Base-by-base conservation (phyloP, 1,284 basidiomycete species). In the Naganishia sp. region DNA sequence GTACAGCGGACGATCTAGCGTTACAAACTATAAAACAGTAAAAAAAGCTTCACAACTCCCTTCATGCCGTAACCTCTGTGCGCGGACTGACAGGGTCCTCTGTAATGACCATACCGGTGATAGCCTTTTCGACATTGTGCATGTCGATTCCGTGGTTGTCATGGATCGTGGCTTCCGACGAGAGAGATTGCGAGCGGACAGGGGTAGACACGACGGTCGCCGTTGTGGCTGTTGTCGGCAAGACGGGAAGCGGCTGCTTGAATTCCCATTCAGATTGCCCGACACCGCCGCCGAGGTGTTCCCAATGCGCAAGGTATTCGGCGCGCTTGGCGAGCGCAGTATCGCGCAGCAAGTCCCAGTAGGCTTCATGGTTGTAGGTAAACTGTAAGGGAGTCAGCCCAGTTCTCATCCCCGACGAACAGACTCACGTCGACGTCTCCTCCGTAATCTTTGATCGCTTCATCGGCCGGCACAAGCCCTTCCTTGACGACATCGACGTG, bases 351-450 rank as follows among this genome's bases (percentile, higher is more conserved):
- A 56, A 57, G 23, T 61, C 55, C 68, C 68, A 69, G 49, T 69
- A 69, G 39, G 57, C 61, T 31, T 69, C 65, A 50, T 69, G 68
- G 33, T 64, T 63, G 50, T 69, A 69, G 6, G 33, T 43, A 21
- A 69, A 69, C 65, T 66, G 55, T 9, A 25, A n/a, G 43, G 16
- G 16, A 46, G 52, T 28, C n/a, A 55, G 65, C 43, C 21, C 2
- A 28, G 49, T 23, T 23, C 4, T 15, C 3, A 31, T 55, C 28
- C 10, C 25, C n/a, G 42, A 46, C 25, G 25, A 23, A 39, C 15
- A 5, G 16, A 63, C 67, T 43, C 46, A 68, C 68, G 9, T 57
- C 55, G 28, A 68, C 46, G 25, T 68, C 53, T n/a, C 68, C 68
- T 16, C 65, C 68, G 31, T 69, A 65, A 43, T 66, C 65, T 15